Evolutionary conservation across 2,329 filamentous ascomycete species (phyloP), one percentile per base, ranked within the genome.

Genomic region (Scleromitrula shiraiana): DNA sequence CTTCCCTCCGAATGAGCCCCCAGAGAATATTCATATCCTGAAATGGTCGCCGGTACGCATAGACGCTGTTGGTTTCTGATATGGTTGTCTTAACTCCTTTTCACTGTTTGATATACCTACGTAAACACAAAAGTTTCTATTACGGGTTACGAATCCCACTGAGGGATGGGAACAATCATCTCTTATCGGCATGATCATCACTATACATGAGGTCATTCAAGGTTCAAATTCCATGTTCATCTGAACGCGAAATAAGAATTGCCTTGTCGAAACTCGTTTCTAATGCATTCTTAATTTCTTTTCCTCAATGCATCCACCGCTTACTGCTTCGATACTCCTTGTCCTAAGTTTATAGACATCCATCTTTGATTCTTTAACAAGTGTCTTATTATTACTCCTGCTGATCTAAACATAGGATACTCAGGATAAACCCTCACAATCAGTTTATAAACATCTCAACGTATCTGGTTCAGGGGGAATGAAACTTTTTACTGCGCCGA

Each of bases 161-260:
- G 26, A 41, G 14, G n/a, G n/a, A 45, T 24, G n/a, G 19, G 17
- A 45, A 45, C 15, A 12, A 22, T 45, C 41, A 37, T 39, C 37
- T 46, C 33, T 46, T 40, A 27, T 26, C 35, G 24, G 26, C 36
- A 40, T 26, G 43, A 46, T 46, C 43, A 22, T 26, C 43, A 46
- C 35, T 41, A 33, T 46, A 33, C 29, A 46, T 46, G 36, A 46
- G 44, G 36, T 46, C 44, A 41, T 15, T 26, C n/a, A 27, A 7
- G 12, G 12, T 29, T 29, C 14, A 19, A 17, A 7, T 19, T 41
- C 12, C 24, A 7, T 20, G 44, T 27, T 24, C 37, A 20, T 41
- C 23, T 46, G 26, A 38, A 37, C 24, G 19, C 10, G 20, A 45
- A 45, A 37, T 23, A 38, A 45, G 42, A 45, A 22, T 38, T 26